Conservation (phyloP, 1,139 yeast species). For the Debaryomyces udenii region DNA sequence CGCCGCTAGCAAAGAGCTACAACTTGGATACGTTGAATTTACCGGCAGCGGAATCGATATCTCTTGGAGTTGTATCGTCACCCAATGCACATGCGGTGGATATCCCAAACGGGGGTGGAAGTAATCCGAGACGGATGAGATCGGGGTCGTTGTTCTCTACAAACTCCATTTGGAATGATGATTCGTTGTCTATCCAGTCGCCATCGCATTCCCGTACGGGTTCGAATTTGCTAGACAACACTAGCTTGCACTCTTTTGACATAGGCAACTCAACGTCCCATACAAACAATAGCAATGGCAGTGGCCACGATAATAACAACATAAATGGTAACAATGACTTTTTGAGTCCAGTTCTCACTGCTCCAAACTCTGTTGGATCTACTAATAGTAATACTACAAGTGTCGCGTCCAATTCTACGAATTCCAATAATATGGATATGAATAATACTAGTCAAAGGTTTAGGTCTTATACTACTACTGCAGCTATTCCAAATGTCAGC, state of each 20-base stretch:
- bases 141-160: conserved; percentile 50
- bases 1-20: conserved; percentile 23
- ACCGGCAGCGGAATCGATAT: conserved; percentile 26
- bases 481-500: conserved; percentile 28
- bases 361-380: conserved; percentile 25
- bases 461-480: conserved; percentile 55
- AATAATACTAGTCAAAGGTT: conserved; percentile 27
- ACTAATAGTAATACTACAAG: conserved; percentile 10
- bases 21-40: conserved; percentile 20
- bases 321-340: conserved; percentile 21
- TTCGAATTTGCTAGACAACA: conserved; percentile 18
- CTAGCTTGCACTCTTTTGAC: conserved; percentile 21
- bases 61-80: conserved; percentile 26
- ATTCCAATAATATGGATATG: conserved; percentile 4
- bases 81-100: conserved; percentile 23
- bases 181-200: conserved; percentile 23
- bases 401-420: conserved; percentile 8
- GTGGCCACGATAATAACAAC: conserved; percentile 17
- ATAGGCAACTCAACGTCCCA: conserved; percentile 11
- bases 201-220: conserved; percentile 21
- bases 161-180: conserved; percentile 54
- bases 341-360: conserved; percentile 36
- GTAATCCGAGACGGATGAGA: conserved; percentile 33
- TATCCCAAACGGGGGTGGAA: conserved; percentile 16
- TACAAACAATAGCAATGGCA: conserved; percentile 17